phyloP scores from a whole-genome alignment of 495 filamentous ascomycete genomes.

The Talaromyces liani region DNA sequence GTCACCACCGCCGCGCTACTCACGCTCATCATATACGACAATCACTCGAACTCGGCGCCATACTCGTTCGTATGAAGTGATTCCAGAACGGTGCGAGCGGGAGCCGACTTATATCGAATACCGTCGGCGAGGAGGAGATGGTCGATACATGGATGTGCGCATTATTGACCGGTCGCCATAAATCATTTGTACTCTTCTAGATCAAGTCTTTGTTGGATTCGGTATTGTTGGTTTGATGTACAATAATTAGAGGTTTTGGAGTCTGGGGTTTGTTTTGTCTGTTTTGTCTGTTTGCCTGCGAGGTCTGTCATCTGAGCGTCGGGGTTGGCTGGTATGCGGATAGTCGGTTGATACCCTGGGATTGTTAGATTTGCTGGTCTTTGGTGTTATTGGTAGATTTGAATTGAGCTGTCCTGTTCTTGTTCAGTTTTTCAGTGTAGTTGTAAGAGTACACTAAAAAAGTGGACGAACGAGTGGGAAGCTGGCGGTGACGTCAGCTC shows the following conservation, averaged over 20 bases:
- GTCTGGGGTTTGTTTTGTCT: not conserved
- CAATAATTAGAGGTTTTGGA: not conserved
- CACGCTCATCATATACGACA: not conserved
- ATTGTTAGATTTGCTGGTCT: not conserved
- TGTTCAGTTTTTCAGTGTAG: not conserved
- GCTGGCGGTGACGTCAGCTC: conserved; percentile 1
- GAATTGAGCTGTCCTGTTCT: not conserved
- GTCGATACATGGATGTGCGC: not conserved
- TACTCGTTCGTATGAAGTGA: not conserved
- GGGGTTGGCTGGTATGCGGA: not conserved
- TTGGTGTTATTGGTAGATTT: not conserved
- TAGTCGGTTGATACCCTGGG: not conserved
- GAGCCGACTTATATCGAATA: conserved; percentile 5
- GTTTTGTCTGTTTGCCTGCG: not conserved
- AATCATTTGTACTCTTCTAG: not conserved
- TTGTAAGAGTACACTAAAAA: not conserved
- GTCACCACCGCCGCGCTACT: not conserved
- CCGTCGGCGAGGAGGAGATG: not conserved
- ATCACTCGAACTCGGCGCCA: not conserved
- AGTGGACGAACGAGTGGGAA: not conserved
- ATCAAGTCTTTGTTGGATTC: not conserved
- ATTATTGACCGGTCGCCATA: not conserved
- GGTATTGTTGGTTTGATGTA: not conserved
- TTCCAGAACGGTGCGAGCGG: not conserved
- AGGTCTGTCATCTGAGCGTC: not conserved